These are phyloP conservation scores for Wickerhamomyces sp. DNA, from an alignment of 1,139 yeast genomes.

Conservation along the genomic window DNA sequence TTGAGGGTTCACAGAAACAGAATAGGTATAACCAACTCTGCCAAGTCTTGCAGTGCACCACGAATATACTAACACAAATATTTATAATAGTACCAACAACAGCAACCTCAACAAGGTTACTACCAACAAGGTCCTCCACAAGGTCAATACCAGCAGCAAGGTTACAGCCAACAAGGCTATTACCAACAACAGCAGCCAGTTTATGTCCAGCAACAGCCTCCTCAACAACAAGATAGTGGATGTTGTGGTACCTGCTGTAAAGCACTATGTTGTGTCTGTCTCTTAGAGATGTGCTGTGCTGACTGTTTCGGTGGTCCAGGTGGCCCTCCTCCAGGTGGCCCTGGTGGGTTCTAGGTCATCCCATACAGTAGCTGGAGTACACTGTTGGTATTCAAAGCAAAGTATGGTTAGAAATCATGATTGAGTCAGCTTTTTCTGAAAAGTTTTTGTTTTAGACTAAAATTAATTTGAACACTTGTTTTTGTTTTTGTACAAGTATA, in stretches of 20 bases:
- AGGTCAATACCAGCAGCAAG: slow-evolving; percentile 21
- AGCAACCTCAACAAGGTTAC: slow-evolving; percentile 20
- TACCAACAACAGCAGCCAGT: slow-evolving; percentile 30
- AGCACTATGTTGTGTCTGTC: slow-evolving; percentile 34
- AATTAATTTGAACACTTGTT: too few species aligned
- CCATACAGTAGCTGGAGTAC: background rate
- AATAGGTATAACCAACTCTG: background rate
- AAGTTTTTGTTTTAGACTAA: too few species aligned
- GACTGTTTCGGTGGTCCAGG: slow-evolving; percentile 10
- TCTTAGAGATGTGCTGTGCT: slow-evolving; percentile 29
- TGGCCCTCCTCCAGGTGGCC: slow-evolving; percentile 10
- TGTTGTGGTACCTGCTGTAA: slow-evolving; percentile 36
- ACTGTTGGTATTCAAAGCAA: too few species aligned
- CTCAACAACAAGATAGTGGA: slow-evolving; percentile 23
- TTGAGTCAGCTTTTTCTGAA: too few species aligned
- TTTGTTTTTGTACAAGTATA: too few species aligned
- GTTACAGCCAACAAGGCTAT: slow-evolving; percentile 19
- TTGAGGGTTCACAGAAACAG: too few species aligned
- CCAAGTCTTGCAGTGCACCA: background rate
- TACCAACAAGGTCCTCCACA: slow-evolving; percentile 12
- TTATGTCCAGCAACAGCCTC: slow-evolving; percentile 30
- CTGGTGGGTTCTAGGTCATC: slow-evolving; percentile 3
- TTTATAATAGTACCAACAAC: slow-evolving; percentile 22
- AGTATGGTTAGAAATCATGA: too few species aligned
- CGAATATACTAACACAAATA: slow-evolving; percentile 4